phyloP scores from a whole-genome alignment of 805 yeast species.

The Candida patagonica region DNA sequence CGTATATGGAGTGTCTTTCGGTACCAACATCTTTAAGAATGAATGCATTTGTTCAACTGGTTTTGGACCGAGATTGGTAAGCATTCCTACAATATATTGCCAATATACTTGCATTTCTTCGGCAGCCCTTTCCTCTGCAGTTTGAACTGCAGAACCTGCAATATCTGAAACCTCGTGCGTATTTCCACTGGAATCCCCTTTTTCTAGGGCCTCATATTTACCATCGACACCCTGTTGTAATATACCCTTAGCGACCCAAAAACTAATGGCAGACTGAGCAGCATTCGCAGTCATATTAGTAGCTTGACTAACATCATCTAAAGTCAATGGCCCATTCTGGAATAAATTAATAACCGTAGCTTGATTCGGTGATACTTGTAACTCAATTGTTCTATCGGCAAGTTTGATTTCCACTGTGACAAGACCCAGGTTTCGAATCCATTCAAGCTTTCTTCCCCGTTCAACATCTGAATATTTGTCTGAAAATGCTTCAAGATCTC shows the following conservation, averaged over 20 bases:
- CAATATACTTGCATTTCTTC: slow-evolving; percentile 33
- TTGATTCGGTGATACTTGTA: slow-evolving; percentile 56
- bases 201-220: slow-evolving; percentile 32
- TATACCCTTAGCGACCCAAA: slow-evolving; percentile 59
- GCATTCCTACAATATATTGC: slow-evolving; percentile 48
- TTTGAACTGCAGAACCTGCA: slow-evolving; percentile 15
- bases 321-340: slow-evolving; percentile 24
- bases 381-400: slow-evolving; percentile 33
- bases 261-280: slow-evolving; percentile 36
- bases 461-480: slow-evolving; percentile 36
- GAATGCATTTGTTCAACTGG: slow-evolving; percentile 43
- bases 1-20: slow-evolving; percentile 37
- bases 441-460: slow-evolving; percentile 48
- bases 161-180: slow-evolving; percentile 10
- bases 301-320: slow-evolving; percentile 27
- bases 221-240: slow-evolving; percentile 33
- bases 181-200: slow-evolving; percentile 16
- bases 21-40: slow-evolving; percentile 46
- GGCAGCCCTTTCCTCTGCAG: slow-evolving; percentile 22
- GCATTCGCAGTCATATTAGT: slow-evolving; percentile 37
- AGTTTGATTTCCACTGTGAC: slow-evolving; percentile 53
- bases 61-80: slow-evolving; percentile 45
- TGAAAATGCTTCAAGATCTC: slow-evolving; percentile 33
- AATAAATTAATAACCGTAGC: slow-evolving; percentile 55
- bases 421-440: slow-evolving; percentile 51